Percentiles rank a stretch among this genome's conserved stretches.
Conservation (phyloP, 331 rosid genomes). For the Dryas integrifolia region DNA sequence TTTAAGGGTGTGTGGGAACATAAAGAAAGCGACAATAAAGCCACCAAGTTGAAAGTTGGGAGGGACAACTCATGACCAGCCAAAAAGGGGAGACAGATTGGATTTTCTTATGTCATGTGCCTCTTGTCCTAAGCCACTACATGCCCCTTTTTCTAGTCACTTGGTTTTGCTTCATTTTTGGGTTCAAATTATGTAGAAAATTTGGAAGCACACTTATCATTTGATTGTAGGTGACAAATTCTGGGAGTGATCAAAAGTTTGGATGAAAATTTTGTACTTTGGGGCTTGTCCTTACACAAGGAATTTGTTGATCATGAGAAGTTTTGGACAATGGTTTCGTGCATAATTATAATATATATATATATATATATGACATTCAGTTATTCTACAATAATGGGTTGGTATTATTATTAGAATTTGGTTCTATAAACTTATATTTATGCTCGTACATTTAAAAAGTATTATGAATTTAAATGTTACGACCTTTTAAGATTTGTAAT, state of each 20-base stretch:
- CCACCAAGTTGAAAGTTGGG: slow-evolving; percentile 47
- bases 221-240: slow-evolving; percentile 17
- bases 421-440: no score
- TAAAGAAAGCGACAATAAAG: slow-evolving; percentile 45
- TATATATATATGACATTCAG: no score
- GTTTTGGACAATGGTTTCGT: background rate
- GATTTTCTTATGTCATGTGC: slow-evolving; percentile 51
- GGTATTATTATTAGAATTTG: no score
- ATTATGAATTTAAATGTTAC: no score
- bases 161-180: slow-evolving; percentile 24
- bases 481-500: no score
- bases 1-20: slow-evolving; percentile 59
- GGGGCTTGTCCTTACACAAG: slow-evolving; percentile 25
- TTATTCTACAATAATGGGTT: no score
- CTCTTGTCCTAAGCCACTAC: slow-evolving; percentile 41
- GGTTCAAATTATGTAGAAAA: slow-evolving; percentile 11
- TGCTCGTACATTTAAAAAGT: no score
- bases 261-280: slow-evolving; percentile 27
- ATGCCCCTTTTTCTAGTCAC: slow-evolving; percentile 28
- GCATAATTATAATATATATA: no score
- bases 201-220: slow-evolving; percentile 21
- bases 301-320: slow-evolving; percentile 15
- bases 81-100: slow-evolving; percentile 41
- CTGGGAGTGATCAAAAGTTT: slow-evolving; percentile 19
- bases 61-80: slow-evolving; percentile 47